Evolutionary conservation across 2,329 filamentous ascomycete species (phyloP).

Genomic region (Aspergillus vadensis): DNA sequence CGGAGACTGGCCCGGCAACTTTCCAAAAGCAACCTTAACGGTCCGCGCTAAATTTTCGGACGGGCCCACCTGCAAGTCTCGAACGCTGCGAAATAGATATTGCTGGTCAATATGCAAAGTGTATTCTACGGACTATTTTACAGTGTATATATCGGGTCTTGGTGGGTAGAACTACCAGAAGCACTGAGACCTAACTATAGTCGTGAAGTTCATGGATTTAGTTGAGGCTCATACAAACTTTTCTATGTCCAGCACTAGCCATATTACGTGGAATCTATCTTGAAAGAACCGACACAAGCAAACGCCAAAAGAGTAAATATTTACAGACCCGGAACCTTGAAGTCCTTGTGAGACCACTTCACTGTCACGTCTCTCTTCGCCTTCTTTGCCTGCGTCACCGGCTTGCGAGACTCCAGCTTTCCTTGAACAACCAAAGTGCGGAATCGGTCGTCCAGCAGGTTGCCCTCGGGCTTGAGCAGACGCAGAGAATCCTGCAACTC

Average conservation of each 20-base stretch:
- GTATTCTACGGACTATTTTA: neutral
- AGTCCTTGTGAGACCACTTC: slow-evolving; percentile 99
- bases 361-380: slow-evolving; percentile 79
- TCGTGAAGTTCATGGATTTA: neutral
- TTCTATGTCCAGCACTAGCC: slow-evolving; percentile 7
- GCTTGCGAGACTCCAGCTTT: slow-evolving; percentile 80
- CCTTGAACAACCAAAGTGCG: slow-evolving; percentile 84
- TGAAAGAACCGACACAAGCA: slow-evolving; percentile 18
- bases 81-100: slow-evolving; percentile 5
- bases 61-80: slow-evolving; percentile 18
- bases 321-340: slow-evolving; percentile 55
- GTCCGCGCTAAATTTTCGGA: slow-evolving; percentile 24
- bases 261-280: slow-evolving; percentile 18
- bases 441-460: slow-evolving; percentile 88
- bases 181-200: neutral
- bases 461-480: slow-evolving; percentile 90
- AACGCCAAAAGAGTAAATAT: slow-evolving; percentile 24
- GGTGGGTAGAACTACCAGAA: neutral
- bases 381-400: slow-evolving; percentile 79
- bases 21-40: slow-evolving; percentile 8
- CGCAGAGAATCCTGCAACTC: slow-evolving; percentile 80
- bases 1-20: slow-evolving; percentile 17
- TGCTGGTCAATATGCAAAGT: neutral
- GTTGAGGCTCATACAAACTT: slow-evolving; percentile 1
- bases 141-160: neutral